These are phyloP conservation scores for Cercospora berteroae DNA, from an alignment of 2,329 filamentous ascomycete genomes.

Conservation along the genomic window DNA sequence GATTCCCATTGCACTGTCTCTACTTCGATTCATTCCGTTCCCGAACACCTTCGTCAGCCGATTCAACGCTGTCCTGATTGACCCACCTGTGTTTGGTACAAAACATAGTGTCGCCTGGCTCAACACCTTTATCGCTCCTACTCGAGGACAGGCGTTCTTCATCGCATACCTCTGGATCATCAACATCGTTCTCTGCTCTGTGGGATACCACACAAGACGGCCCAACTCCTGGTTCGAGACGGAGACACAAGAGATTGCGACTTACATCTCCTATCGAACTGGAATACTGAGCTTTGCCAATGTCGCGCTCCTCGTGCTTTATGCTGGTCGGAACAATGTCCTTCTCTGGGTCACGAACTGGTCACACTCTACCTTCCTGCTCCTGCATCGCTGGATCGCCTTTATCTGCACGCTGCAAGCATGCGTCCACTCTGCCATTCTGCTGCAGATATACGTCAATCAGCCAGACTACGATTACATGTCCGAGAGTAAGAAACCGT, in stretches of 20 bases:
- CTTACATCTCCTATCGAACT: constrained; percentile 41
- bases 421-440: constrained; percentile 48
- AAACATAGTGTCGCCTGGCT: constrained; percentile 11
- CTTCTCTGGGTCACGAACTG: constrained; percentile 52
- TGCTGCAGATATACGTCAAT: constrained; percentile 39
- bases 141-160: constrained; percentile 32
- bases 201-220: constrained; percentile 25
- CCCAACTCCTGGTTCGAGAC: constrained; percentile 33
- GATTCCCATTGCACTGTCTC: constrained; percentile 23
- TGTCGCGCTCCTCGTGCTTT: constrained; percentile 47
- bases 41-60: constrained; percentile 10
- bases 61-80: constrained; percentile 23
- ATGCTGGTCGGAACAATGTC: constrained; percentile 49
- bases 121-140: constrained; percentile 26
- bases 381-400: constrained; percentile 53
- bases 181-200: constrained; percentile 35
- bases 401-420: constrained; percentile 48
- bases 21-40: constrained; percentile 23
- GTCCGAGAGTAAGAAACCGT: constrained; percentile 17
- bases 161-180: constrained; percentile 33
- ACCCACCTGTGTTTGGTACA: constrained; percentile 19
- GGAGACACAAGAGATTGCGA: not conserved
- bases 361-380: constrained; percentile 50
- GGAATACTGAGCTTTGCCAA: constrained; percentile 45
- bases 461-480: constrained; percentile 20